These are phyloP conservation scores for Pseudogymnoascus sp. DNA, from an alignment of 2,329 filamentous ascomycete genomes.

Conservation along the genomic window DNA sequence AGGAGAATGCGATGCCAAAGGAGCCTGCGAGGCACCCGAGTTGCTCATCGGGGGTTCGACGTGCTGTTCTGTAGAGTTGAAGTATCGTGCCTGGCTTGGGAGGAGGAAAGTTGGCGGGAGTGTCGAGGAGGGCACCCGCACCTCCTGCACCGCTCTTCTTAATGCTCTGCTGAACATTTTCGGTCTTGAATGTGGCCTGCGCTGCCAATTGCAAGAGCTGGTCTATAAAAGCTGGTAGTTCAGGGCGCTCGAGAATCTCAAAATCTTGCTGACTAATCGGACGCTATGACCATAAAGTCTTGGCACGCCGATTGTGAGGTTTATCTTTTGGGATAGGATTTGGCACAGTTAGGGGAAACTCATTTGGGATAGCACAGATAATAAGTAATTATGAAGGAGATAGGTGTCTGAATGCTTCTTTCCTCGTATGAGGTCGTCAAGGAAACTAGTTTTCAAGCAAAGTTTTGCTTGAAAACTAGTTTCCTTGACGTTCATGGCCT, in stretches of 20 bases:
- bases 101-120: conserved; percentile 47
- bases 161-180: conserved; percentile 41
- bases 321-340: conserved; percentile 73
- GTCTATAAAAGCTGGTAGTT: conserved; percentile 1
- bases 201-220: neutral
- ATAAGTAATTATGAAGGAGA: conserved; percentile 52
- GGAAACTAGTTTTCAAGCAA: too few relatives aligned
- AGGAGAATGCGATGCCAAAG: conserved; percentile 5
- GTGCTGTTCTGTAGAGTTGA: conserved; percentile 46
- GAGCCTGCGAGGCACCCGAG: conserved; percentile 17
- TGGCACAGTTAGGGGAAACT: conserved; percentile 82
- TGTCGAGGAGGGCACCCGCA: conserved; percentile 35
- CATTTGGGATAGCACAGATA: conserved; percentile 69
- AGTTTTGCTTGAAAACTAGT: neutral
- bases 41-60: conserved; percentile 31
- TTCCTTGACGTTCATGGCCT: neutral
- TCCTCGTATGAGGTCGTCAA: neutral
- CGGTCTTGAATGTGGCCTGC: conserved; percentile 11
- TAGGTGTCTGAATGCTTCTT: conserved; percentile 44
- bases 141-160: conserved; percentile 57
- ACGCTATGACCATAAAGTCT: neutral
- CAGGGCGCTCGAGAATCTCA: conserved; percentile 7
- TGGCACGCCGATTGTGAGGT: neutral
- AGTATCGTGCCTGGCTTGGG: conserved; percentile 35
- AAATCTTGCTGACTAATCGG: conserved; percentile 8